Conservation (phyloP, 2,329 filamentous ascomycete genomes). For the Nigrospora sphaerica region DNA sequence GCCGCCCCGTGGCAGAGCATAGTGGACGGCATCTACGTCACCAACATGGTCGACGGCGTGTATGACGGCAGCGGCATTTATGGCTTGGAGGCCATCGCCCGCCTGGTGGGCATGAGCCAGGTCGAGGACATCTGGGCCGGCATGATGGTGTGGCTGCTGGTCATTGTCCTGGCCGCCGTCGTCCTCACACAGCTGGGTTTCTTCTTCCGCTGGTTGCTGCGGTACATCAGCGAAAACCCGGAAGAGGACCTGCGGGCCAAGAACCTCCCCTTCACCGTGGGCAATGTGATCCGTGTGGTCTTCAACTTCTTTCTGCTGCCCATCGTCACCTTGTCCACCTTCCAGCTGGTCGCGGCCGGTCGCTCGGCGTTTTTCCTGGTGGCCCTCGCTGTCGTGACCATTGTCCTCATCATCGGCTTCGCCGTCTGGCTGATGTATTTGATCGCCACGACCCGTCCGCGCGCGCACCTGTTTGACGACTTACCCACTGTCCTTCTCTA, state of each 20-base stretch:
- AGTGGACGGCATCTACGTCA: constrained; percentile 79
- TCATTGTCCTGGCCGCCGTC: constrained; percentile 62
- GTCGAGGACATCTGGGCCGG: constrained; percentile 84
- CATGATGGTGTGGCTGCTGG: constrained; percentile 85
- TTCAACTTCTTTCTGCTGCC: constrained; percentile 92
- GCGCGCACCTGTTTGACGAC: constrained; percentile 87
- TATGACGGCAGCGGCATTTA: constrained; percentile 61
- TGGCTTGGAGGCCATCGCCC: constrained; percentile 71
- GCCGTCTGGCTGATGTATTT: constrained; percentile 73
- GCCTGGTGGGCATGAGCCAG: constrained; percentile 73
- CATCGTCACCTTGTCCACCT: constrained; percentile 78
- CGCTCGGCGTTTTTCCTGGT: constrained; percentile 65
- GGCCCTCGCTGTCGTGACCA: constrained; percentile 65
- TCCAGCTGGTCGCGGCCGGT: constrained; percentile 74
- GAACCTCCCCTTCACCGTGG: constrained; percentile 80
- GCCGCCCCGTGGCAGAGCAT: constrained; percentile 59
- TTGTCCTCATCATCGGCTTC: constrained; percentile 67
- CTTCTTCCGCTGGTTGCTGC: constrained; percentile 66
- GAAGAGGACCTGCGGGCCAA: constrained; percentile 87
- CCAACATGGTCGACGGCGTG: constrained; percentile 71
- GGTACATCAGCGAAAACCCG: constrained; percentile 60
- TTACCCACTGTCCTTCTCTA: constrained; percentile 83
- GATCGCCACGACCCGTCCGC: constrained; percentile 73
- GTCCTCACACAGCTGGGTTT: constrained; percentile 73
- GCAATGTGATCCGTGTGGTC: constrained; percentile 74